These are phyloP conservation scores for Penicillium sp. DNA, from an alignment of 2,329 filamentous ascomycete species.

Conservation along the genomic window DNA sequence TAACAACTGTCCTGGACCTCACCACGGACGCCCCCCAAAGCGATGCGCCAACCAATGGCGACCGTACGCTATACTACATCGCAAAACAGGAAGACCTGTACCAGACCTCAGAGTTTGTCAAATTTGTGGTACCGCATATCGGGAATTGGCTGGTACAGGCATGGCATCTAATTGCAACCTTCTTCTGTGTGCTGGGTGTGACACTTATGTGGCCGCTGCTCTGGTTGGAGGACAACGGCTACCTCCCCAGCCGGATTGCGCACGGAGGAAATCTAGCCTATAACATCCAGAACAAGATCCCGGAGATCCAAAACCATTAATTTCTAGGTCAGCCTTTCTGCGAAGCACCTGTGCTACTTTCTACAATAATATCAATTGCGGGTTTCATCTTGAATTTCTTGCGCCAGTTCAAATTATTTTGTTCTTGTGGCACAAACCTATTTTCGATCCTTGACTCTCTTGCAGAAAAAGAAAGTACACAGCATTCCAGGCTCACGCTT, in stretches of 20 bases:
- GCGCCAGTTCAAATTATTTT: background rate
- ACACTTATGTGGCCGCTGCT: constrained; percentile 56
- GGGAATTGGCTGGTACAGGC: constrained; percentile 60
- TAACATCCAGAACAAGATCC: constrained; percentile 27
- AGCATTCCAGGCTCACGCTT: background rate
- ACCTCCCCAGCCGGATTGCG: constrained; percentile 28
- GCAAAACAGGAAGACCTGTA: constrained; percentile 79
- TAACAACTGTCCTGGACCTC: constrained; percentile 71
- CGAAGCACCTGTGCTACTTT: no score
- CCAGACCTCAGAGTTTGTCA: constrained; percentile 74
- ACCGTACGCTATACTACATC: constrained; percentile 68
- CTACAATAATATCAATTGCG: no score
- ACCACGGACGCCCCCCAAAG: constrained; percentile 46
- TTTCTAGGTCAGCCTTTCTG: background rate
- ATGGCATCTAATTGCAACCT: constrained; percentile 68
- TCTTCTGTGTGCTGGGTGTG: constrained; percentile 66
- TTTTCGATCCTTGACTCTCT: background rate
- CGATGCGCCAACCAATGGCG: constrained; percentile 22
- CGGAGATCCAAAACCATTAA: constrained; percentile 30
- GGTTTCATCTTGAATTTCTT: no score
- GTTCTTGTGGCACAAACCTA: background rate
- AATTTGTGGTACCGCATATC: constrained; percentile 69
- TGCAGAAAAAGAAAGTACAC: background rate
- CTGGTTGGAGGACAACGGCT: constrained; percentile 51
- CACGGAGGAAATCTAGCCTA: constrained; percentile 31